These are phyloP conservation scores for Euphorbia lathyris DNA, from an alignment of 345 rosid genomes.

Conservation along the genomic window DNA sequence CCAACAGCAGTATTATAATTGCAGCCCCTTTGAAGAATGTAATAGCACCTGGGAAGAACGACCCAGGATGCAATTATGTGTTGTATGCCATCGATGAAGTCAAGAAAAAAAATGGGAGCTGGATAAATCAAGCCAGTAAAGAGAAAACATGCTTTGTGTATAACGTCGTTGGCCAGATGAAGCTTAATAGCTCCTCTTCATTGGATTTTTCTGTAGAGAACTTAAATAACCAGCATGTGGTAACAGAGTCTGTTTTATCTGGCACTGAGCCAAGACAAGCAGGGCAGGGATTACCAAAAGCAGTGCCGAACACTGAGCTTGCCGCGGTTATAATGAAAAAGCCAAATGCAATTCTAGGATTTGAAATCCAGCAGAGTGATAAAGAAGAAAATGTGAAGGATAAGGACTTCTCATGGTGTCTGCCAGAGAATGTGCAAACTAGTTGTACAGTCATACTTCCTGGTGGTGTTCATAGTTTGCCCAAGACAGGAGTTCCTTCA, in stretches of 20 bases:
- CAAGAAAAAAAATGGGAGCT: constrained; percentile 58
- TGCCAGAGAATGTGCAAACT: constrained; percentile 19
- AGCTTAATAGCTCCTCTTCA: constrained; percentile 32
- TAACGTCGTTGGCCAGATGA: constrained; percentile 60
- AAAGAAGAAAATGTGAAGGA: constrained; percentile 6
- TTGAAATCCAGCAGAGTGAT: constrained; percentile 16
- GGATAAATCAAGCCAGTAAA: constrained; percentile 60
- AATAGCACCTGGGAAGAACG: constrained; percentile 40
- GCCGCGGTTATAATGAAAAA: constrained; percentile 56
- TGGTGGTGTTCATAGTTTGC: constrained; percentile 70
- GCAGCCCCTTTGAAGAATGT: constrained; percentile 60
- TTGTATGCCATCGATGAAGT: constrained; percentile 65
- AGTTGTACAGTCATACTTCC: constrained; percentile 59
- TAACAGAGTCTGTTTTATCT: constrained; percentile 61
- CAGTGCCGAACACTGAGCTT: constrained; percentile 46
- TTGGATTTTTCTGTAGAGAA: constrained; percentile 29
- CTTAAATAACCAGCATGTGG: constrained; percentile 24
- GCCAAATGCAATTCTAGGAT: constrained; percentile 22
- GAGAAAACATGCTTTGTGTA: constrained; percentile 49
- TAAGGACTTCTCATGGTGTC: constrained; percentile 18
- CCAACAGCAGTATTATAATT: constrained; percentile 53
- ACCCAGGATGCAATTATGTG: constrained; percentile 39
- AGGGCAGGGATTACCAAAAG: constrained; percentile 33
- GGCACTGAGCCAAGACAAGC: constrained; percentile 38
- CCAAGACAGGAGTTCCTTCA: constrained; percentile 56